Base-by-base conservation (phyloP, 768 basidiomycete genomes). In the Amanita pallidorosea region DNA sequence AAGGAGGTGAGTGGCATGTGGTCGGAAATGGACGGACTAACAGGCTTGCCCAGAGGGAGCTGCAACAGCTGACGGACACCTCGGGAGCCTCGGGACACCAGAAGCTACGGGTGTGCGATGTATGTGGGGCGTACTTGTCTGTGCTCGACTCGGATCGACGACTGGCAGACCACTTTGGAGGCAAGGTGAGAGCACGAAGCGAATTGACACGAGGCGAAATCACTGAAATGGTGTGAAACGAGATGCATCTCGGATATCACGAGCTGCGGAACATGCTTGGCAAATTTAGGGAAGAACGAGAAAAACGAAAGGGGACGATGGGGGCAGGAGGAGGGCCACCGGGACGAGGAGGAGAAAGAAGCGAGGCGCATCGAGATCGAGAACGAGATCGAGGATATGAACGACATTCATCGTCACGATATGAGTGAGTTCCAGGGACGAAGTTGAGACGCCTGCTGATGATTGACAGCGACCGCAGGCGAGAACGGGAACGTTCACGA, bases 201-300 rank as follows among this genome's bases (percentile, higher is more conserved):
- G 9, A 50, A 29, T 49, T 52, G 51, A 57, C 29, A 57, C 57
- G 23, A 54, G 49, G 45, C 58, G 55, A 54, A 58, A 58, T 63
- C 54, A 58, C 47, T 49, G 36, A 49, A 18, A 41, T 41, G 53
- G 53, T 59, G 35, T 60, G 35, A 43, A 50, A 50, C 45, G 15
- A 97, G 96, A 95, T 99, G 90, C 96, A 98, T 74, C 68, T 98
- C 61, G 96, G 96, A 8, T 99, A 99, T 70, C 93, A 97, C 66
- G 94, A 98, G 69, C 76, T 99, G 55, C 89, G 96, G 51, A 89
- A 93, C 68, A 88, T 96, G 81, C 76, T 99, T 48, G 66, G 72
- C 53, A 88, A 90, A 62, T 96, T 97, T 68, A 83, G 84, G 55
- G 93, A 94, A 63, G 88, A 92, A 48, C 83, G 93, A 53, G 85